These are phyloP conservation scores for Globisporangium orthogonon DNA, from an alignment of 352 stramenopile genomes.

Conservation along the genomic window DNA sequence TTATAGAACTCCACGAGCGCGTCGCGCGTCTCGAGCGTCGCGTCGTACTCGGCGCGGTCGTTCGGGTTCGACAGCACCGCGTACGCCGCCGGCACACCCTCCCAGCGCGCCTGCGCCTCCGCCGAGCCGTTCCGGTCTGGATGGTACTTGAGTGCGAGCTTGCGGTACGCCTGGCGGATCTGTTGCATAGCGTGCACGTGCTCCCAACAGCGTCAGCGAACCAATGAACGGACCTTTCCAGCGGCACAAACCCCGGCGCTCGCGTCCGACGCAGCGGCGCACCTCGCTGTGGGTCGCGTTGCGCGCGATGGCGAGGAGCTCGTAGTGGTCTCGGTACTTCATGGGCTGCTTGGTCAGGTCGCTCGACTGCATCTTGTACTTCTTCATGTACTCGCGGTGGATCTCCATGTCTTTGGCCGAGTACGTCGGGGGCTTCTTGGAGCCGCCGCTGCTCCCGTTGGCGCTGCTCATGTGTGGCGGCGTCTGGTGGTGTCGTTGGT, in stretches of 20 bases:
- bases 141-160: slow-evolving; percentile 88
- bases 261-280: neutral
- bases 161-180: slow-evolving; percentile 53
- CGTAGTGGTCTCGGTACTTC: slow-evolving; percentile 79
- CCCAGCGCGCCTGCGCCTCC: slow-evolving; percentile 63
- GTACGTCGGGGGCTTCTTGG: slow-evolving; percentile 18
- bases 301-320: slow-evolving; percentile 52
- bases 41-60: slow-evolving; percentile 71
- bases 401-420: slow-evolving; percentile 75
- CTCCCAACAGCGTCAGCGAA: no score
- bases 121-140: slow-evolving; percentile 86
- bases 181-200: no score
- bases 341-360: slow-evolving; percentile 48
- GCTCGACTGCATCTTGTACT: slow-evolving; percentile 78
- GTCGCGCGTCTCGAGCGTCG: slow-evolving; percentile 66
- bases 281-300: slow-evolving; percentile 67
- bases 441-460: neutral
- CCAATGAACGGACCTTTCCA: no score
- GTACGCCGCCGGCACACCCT: slow-evolving; percentile 71
- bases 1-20: slow-evolving; percentile 80
- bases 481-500: no score
- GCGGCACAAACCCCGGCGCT: no score
- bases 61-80: slow-evolving; percentile 74
- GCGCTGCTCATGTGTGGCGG: slow-evolving; percentile 7
- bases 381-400: slow-evolving; percentile 87